Conservation (phyloP, 2,329 filamentous ascomycete species). For the Venturia pyrina region DNA sequence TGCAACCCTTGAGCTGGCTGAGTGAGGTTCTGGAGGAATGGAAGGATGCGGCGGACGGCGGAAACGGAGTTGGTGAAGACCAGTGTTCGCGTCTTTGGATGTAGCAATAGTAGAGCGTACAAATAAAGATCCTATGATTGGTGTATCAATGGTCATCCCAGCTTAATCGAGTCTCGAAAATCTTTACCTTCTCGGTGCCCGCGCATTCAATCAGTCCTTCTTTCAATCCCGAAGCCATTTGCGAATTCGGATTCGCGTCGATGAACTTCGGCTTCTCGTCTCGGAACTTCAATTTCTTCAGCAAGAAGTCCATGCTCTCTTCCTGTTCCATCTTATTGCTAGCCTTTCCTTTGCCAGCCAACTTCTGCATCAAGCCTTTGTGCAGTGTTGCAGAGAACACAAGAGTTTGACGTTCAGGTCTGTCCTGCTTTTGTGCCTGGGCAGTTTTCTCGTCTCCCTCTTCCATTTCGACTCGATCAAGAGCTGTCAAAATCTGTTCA, state of each 20-base stretch:
- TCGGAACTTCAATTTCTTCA: conserved; percentile 81
- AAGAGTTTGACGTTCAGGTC: conserved; percentile 63
- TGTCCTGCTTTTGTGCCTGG: conserved; percentile 14
- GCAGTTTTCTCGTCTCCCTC: conserved; percentile 10
- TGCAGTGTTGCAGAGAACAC: conserved; percentile 97
- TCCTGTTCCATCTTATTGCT: conserved; percentile 58
- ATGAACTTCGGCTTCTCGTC: conserved; percentile 80
- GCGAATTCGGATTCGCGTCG: conserved; percentile 78
- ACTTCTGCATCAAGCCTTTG: conserved; percentile 80
- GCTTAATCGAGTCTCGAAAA: neutral
- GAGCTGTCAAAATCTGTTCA: conserved; percentile 70
- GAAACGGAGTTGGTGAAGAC: conserved; percentile 96
- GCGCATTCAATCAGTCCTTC: conserved; percentile 89
- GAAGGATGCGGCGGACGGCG: conserved; percentile 74
- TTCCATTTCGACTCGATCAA: conserved; percentile 50
- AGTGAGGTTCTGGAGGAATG: conserved; percentile 73
- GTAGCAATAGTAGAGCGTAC: conserved; percentile 75
- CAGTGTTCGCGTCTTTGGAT: conserved; percentile 69
- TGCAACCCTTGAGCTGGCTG: conserved; percentile 71
- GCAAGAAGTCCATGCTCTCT: conserved; percentile 84
- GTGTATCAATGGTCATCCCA: conserved; percentile 16
- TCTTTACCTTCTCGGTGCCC: conserved; percentile 74
- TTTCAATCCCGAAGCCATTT: conserved; percentile 77
- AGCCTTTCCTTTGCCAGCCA: conserved; percentile 56
- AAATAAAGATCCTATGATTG: conserved; percentile 68